Percentiles rank a stretch among this genome's conserved stretches.
Conservation (phyloP, 2,329 filamentous ascomycete genomes). For the Paracamarosporium sp. region DNA sequence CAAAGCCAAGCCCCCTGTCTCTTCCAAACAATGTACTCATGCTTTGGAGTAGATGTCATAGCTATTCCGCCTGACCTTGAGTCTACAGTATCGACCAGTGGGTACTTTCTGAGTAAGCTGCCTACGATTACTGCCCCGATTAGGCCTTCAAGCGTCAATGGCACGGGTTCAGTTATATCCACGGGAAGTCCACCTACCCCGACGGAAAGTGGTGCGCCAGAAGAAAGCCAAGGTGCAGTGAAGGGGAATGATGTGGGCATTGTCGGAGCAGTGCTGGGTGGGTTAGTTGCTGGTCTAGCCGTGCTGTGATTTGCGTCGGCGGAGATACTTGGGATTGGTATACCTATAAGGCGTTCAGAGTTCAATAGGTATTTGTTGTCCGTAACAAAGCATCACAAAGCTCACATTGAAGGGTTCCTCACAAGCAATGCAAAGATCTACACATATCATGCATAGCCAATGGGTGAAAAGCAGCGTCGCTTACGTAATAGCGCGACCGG, state of each 20-base stretch:
- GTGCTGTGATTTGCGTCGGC: background rate
- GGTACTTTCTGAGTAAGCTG: too few relatives aligned
- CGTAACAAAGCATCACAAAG: too few relatives aligned
- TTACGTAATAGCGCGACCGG: background rate
- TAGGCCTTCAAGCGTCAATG: too few relatives aligned
- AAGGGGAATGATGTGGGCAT: background rate
- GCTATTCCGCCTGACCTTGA: too few relatives aligned
- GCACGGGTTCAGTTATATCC: background rate
- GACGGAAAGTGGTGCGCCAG: background rate
- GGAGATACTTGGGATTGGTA: background rate
- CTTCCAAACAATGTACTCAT: background rate
- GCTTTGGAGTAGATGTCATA: too few relatives aligned
- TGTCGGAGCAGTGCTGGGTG: background rate
- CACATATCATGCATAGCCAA: background rate
- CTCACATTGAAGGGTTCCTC: too few relatives aligned
- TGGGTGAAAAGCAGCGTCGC: background rate
- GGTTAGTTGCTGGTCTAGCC: background rate
- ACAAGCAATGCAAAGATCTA: too few relatives aligned
- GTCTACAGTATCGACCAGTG: too few relatives aligned
- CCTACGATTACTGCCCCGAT: too few relatives aligned
- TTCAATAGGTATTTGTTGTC: too few relatives aligned
- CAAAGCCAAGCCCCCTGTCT: constrained; percentile 33
- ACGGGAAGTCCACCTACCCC: background rate
- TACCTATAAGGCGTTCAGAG: background rate
- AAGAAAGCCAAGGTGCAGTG: background rate